Base-by-base conservation (phyloP, 148 eudicot species). In the Camellia sinensis region DNA sequence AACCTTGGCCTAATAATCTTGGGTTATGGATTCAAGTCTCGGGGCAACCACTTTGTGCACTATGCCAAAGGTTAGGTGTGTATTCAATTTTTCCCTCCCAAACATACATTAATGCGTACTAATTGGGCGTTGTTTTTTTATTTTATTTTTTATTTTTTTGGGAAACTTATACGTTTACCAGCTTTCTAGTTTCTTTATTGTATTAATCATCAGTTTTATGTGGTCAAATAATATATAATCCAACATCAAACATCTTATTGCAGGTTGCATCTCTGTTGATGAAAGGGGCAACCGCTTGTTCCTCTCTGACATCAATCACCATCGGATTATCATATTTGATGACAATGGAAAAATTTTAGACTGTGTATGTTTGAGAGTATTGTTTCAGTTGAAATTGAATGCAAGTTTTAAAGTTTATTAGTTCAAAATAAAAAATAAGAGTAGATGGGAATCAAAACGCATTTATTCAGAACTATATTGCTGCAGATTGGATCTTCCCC, bases 401-500 rank as follows among this genome's bases (percentile, higher is more conserved):
- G 66, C 52, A 29, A 13, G 41, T 61, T 64, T 3, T 78, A 18
- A 66, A 65, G 59, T 70, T 67, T 62, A 67, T 56, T 15, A 52
- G 5, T 57, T 45, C 11, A 29, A 4, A 82, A 41, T 48, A 74
- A 14, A n/a, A 65, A 4, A 43, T 69, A 14, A 14, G 57, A 4
- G 22, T 69, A n/a, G 8, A 79, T 57, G 48, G 81, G 83, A 81
- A 74, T 82, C 53, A 57, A 54, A 75, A 75, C 65, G 6, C 44
- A 74, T 72, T 57, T 67, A 73, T 86, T 81, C 78, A 71, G 67
- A 80, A 86, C 81, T 84, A 81, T 65, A 21, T 46, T 72, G 80
- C 46, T 78, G 79, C 94, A 96, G 99, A 96, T 96, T 80, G 99
- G 99, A 85, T 91, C 95, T 81, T 92, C 91, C 85, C 99, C 99